A percentile compares a stretch with the other conserved stretches of the same genome.
Conservation (phyloP, 106 monocot species). For the Acanthochlamys bracteata region DNA sequence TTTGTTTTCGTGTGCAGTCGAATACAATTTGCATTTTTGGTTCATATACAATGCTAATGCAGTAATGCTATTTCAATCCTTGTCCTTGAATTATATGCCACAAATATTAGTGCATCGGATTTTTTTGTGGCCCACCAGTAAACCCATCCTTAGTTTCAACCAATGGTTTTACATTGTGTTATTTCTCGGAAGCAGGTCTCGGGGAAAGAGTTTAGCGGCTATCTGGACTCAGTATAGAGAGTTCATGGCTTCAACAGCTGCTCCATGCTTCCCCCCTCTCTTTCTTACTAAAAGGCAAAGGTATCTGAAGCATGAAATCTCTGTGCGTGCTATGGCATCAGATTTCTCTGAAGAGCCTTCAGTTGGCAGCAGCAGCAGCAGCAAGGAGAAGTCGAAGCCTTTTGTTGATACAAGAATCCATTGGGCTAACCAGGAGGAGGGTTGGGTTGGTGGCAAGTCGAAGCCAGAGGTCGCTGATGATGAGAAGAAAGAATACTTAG, state of each 20-base stretch:
- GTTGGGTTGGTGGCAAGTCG: constrained; percentile 59
- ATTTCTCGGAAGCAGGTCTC: not conserved
- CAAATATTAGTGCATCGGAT: too few relatives aligned
- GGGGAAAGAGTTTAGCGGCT: not conserved
- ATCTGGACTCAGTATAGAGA: not conserved
- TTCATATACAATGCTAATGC: too few relatives aligned
- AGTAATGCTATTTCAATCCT: too few relatives aligned
- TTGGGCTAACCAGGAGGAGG: constrained; percentile 68
- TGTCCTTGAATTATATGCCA: too few relatives aligned
- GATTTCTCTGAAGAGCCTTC: constrained; percentile 7
- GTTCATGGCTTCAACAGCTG: constrained; percentile 24
- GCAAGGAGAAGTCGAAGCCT: constrained; percentile 19
- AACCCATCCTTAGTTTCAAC: not conserved
- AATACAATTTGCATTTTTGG: too few relatives aligned
- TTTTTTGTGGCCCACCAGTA: not conserved
- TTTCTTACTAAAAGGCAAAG: not conserved
- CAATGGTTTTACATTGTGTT: not conserved
- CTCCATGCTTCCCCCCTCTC: constrained; percentile 9
- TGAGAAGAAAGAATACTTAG: constrained; percentile 18
- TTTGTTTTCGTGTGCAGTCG: too few relatives aligned
- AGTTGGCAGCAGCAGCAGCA: too few relatives aligned
- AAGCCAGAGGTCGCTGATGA: not conserved
- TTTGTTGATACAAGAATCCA: constrained; percentile 83
- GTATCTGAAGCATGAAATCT: not conserved
- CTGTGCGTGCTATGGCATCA: not conserved